These are phyloP conservation scores for Pseudohyphozyma bogoriensis DNA, from an alignment of 768 basidiomycete genomes.

Conservation along the genomic window DNA sequence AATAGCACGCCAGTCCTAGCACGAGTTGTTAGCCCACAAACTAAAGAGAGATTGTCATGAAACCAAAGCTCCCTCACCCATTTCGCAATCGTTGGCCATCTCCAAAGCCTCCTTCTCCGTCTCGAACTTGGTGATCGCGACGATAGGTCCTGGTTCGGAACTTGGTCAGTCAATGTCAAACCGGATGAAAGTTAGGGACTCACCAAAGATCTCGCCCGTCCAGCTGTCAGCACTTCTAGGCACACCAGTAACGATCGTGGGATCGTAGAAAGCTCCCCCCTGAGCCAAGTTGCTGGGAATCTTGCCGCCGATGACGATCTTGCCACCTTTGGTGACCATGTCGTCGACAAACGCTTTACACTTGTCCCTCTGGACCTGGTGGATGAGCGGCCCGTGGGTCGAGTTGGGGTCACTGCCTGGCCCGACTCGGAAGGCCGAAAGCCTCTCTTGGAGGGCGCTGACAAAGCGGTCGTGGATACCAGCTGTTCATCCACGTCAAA, in stretches of 20 bases:
- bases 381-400: conserved; percentile 91
- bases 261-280: conserved; percentile 38
- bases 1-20: conserved; percentile 79
- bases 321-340: conserved; percentile 71
- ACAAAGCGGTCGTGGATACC: conserved; percentile 81
- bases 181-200: too few relatives aligned
- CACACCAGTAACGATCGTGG: conserved; percentile 82
- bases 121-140: conserved; percentile 74
- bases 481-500: too few relatives aligned
- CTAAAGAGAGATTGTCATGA: too few relatives aligned
- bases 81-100: conserved; percentile 56
- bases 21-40: conserved; percentile 41
- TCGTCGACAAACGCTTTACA: conserved; percentile 75
- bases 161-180: too few relatives aligned
- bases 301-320: conserved; percentile 76
- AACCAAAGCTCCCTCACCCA: too few relatives aligned
- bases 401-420: conserved; percentile 56
- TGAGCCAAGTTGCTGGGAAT: conserved; percentile 42
- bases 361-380: conserved; percentile 77
- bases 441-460: conserved; percentile 44
- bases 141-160: conserved; percentile 49
- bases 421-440: conserved; percentile 52
- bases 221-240: conserved; percentile 53
- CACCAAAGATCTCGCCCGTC: conserved; percentile 88
- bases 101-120: conserved; percentile 84